Conservation (phyloP, 2,329 filamentous ascomycete species). For the Anthostomella pinea region DNA sequence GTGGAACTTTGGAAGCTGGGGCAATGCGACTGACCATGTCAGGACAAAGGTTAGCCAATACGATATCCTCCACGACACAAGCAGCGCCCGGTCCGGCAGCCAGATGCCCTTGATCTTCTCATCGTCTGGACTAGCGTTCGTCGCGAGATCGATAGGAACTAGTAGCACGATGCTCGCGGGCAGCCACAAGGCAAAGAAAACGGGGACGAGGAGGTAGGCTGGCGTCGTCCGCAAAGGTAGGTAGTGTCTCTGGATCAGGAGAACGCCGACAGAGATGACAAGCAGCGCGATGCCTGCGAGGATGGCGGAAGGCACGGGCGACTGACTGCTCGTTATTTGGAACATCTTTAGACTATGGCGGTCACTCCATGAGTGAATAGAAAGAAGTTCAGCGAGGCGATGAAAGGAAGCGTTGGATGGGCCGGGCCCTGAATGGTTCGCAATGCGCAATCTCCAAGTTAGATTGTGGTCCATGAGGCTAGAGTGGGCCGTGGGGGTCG, state of each 20-base stretch:
- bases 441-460: no score
- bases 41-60: slow-evolving; percentile 97
- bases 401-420: slow-evolving; percentile 11
- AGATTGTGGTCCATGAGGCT: no score
- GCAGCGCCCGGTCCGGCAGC: slow-evolving; percentile 72
- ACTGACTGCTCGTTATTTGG: slow-evolving; percentile 50
- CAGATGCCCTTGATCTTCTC: slow-evolving; percentile 76
- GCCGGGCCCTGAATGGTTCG: no score
- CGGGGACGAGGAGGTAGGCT: slow-evolving; percentile 82
- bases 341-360: slow-evolving; percentile 45
- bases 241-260: slow-evolving; percentile 85
- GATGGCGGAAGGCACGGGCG: slow-evolving; percentile 73
- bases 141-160: slow-evolving; percentile 93
- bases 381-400: not conserved
- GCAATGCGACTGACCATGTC: slow-evolving; percentile 64
- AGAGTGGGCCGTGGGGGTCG: no score
- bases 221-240: slow-evolving; percentile 88
- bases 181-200: slow-evolving; percentile 93
- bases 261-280: slow-evolving; percentile 69
- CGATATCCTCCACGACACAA: slow-evolving; percentile 89
- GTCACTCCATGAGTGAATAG: no score
- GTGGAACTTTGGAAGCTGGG: no score
- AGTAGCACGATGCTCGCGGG: slow-evolving; percentile 88
- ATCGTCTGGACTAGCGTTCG: slow-evolving; percentile 71
- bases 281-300: slow-evolving; percentile 74